Conservation (phyloP, 2,329 filamentous ascomycete genomes). For the Xylariaceae sp. region DNA sequence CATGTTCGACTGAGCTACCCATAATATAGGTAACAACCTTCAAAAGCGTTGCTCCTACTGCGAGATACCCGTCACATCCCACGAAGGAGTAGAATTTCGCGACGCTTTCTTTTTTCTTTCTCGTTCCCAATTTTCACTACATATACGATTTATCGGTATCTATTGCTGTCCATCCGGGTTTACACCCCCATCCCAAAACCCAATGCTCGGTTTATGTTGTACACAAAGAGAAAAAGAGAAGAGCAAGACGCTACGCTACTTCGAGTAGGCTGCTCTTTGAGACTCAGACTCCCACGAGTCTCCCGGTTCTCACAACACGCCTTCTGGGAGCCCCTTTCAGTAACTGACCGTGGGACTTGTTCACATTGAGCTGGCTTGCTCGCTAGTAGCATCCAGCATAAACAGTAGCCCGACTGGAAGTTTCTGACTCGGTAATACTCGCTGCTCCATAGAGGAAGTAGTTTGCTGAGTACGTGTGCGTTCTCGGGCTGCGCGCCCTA, state of each 20-base stretch:
- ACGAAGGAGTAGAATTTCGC: neutral
- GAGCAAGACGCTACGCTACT: slow-evolving; percentile 15
- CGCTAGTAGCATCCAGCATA: neutral
- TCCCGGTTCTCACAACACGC: neutral
- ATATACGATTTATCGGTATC: slow-evolving; percentile 24
- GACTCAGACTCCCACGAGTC: neutral
- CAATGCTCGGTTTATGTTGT: slow-evolving; percentile 10
- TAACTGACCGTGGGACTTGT: neutral
- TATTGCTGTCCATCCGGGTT: slow-evolving; percentile 2
- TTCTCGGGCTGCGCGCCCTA: neutral
- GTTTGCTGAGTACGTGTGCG: neutral
- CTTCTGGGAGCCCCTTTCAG: neutral
- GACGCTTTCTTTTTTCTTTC: slow-evolving; percentile 3
- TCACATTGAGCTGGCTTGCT: neutral
- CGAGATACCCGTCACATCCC: neutral
- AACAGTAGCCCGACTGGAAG: neutral
- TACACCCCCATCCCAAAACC: slow-evolving; percentile 1
- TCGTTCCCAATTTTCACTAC: slow-evolving; percentile 15
- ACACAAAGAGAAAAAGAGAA: slow-evolving; percentile 25
- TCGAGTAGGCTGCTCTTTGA: neutral
- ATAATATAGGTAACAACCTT: too few relatives aligned
- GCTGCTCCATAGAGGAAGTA: neutral
- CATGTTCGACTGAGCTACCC: too few relatives aligned
- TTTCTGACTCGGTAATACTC: neutral
- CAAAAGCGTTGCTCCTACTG: neutral